Percentiles rank a stretch among this genome's conserved stretches.
phyloP scores from a whole-genome alignment of 306 rosid genomes.

The Citrullus amarus region DNA sequence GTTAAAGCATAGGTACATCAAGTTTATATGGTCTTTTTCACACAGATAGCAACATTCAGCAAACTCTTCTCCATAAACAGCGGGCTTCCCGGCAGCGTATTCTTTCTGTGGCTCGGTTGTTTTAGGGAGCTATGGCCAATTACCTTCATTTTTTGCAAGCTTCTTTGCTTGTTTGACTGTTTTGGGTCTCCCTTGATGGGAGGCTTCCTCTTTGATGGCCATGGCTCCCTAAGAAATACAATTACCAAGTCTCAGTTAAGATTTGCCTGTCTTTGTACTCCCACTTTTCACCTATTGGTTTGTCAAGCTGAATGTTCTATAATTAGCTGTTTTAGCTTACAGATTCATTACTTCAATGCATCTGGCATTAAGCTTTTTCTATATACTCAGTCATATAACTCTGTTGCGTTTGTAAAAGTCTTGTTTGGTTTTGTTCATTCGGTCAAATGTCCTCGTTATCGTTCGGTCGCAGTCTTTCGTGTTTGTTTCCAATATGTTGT shows the following conservation, averaged over 20 bases:
- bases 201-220: slow-evolving; percentile 11
- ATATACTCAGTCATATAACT: not conserved
- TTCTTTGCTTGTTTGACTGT: slow-evolving; percentile 4
- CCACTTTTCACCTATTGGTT: not conserved
- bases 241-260: slow-evolving; percentile 2
- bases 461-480: not conserved
- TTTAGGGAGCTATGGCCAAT: slow-evolving; percentile 4
- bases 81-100: not conserved
- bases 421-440: not conserved
- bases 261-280: not conserved
- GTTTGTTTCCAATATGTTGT: not conserved
- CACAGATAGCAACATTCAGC: slow-evolving; percentile 7
- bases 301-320: slow-evolving; percentile 8
- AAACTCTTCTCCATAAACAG: not conserved
- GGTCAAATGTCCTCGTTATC: not conserved
- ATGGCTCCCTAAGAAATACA: slow-evolving; percentile 5
- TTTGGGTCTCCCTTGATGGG: not conserved
- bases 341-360: slow-evolving; percentile 1
- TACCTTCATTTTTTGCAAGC: slow-evolving; percentile 10
- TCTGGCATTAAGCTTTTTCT: not conserved
- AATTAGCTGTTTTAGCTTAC: not conserved
- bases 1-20: not conserved
- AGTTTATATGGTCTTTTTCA: slow-evolving; percentile 1
- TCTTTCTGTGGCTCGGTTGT: slow-evolving; percentile 1
- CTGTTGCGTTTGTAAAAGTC: not conserved